Evolutionary conservation across 805 yeast genomes (phyloP).

Genomic region (Schizosaccharomyces pombe): ASM294v3 CU329670.1:3041501-3042000

Average conservation of each 20-base stretch:
- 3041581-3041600: conserved; percentile 30
- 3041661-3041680: conserved; percentile 82
- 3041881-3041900: conserved; percentile 80
- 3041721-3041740: conserved; percentile 79
- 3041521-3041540: conserved; percentile 54
- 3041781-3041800: conserved; percentile 99
- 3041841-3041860: conserved; percentile 74
- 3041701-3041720: conserved; percentile 66
- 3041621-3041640: conserved; percentile 99
- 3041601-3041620: conserved; percentile 75
- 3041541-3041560: conserved; percentile 41
- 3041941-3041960: conserved; percentile 65
- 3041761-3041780: conserved; percentile 89
- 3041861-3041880: conserved; percentile 73
- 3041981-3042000: conserved; percentile 66
- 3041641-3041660: conserved; percentile 92
- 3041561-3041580: conserved; percentile 29
- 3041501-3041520: conserved; percentile 29
- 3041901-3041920: conserved; percentile 80
- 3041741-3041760: conserved; percentile 98
- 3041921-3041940: conserved; percentile 93
- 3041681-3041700: conserved; percentile 70
- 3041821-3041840: conserved; percentile 82
- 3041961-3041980: conserved; percentile 60
- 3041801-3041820: conserved; percentile 50